These are phyloP conservation scores for Backusella tarrabulga DNA, from an alignment of 192 early-diverging fungal species.

Conservation along the genomic window DNA sequence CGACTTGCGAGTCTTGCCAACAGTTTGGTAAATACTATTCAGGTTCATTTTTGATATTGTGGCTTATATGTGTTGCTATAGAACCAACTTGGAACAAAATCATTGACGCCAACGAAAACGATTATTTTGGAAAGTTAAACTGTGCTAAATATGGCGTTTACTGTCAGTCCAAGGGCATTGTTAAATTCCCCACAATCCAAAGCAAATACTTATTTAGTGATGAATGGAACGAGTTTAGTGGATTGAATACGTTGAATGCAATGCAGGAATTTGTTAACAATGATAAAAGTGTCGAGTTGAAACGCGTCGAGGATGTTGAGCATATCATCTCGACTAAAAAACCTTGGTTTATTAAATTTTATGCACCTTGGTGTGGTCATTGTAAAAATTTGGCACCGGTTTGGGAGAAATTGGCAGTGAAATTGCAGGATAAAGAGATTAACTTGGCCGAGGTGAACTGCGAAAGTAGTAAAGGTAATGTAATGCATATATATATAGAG, in stretches of 20 bases:
- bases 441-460: conserved; percentile 91
- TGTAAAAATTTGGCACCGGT: conserved; percentile 83
- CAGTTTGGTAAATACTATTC: neutral
- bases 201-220: neutral
- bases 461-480: conserved; percentile 49
- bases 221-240: conserved; percentile 4
- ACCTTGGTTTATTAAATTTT: conserved; percentile 84
- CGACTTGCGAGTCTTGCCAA: neutral
- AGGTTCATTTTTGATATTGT: neutral
- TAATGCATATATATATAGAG: neutral
- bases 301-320: neutral
- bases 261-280: neutral
- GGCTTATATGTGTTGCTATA: neutral
- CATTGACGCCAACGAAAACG: neutral
- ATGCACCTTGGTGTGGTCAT: conserved; percentile 88
- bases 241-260: neutral
- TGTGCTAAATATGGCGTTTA: conserved; percentile 1
- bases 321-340: neutral
- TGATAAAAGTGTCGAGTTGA: neutral
- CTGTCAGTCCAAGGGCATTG: neutral
- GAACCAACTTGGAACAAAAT: conserved; percentile 8
- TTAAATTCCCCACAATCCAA: neutral
- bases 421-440: conserved; percentile 55
- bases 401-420: conserved; percentile 68
- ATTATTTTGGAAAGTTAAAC: neutral